These are phyloP conservation scores for Scutellaria baicalensis DNA, from an alignment of 257 asterid genomes.

Conservation along the genomic window DNA sequence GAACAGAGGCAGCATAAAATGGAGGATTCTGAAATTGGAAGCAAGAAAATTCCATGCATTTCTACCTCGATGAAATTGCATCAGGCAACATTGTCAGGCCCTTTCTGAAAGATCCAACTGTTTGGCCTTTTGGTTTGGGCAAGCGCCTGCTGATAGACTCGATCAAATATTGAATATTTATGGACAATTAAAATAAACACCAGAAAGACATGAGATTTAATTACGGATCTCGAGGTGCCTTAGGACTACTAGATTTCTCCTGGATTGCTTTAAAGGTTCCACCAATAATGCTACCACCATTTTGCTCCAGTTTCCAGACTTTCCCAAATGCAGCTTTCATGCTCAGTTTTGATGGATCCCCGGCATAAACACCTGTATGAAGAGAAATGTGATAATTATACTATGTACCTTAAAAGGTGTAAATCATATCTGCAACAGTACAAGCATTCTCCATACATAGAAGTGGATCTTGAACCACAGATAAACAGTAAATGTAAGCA, in stretches of 20 bases:
- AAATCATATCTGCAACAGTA: background rate
- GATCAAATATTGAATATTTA: slow-evolving; percentile 18
- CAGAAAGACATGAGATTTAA: slow-evolving; percentile 11
- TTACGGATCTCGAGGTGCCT: slow-evolving; percentile 85
- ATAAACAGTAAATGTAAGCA: background rate
- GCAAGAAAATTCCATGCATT: background rate
- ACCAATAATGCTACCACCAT: slow-evolving; percentile 91
- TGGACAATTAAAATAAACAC: slow-evolving; percentile 12
- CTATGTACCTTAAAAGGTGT: background rate
- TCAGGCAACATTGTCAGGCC: slow-evolving; percentile 76
- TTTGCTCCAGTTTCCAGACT: slow-evolving; percentile 95
- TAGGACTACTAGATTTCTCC: slow-evolving; percentile 50
- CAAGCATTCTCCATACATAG: background rate
- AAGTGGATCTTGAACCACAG: background rate
- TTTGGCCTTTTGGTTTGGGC: slow-evolving; percentile 93
- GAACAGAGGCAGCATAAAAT: background rate
- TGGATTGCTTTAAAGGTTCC: slow-evolving; percentile 78
- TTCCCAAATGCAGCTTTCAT: slow-evolving; percentile 99
- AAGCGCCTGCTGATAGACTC: slow-evolving; percentile 57
- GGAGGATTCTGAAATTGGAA: background rate
- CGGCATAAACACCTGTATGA: slow-evolving; percentile 85
- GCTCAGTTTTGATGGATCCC: slow-evolving; percentile 92
- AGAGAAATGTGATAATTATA: background rate
- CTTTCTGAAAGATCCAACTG: slow-evolving; percentile 89
- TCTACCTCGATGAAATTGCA: slow-evolving; percentile 72